phyloP scores from a whole-genome alignment of 202 grass and related monocot genomes.

The Setaria italica region DNA sequence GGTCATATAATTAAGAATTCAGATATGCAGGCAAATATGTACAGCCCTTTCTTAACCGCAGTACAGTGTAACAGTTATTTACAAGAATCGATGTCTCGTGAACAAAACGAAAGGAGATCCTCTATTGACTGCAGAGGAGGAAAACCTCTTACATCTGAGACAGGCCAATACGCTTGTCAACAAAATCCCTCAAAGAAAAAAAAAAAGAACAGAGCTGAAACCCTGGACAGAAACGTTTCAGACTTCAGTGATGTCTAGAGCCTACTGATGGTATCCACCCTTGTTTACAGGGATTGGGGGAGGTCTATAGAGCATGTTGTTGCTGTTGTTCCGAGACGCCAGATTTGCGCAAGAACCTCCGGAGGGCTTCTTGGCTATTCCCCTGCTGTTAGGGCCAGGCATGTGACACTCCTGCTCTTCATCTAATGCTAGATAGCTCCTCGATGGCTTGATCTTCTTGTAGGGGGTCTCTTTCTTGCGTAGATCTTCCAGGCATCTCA shows the following conservation, averaged over 20 bases:
- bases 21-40: constrained; percentile 3
- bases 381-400: constrained; percentile 43
- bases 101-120: constrained; percentile 12
- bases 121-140: constrained; percentile 27
- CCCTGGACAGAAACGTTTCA: constrained; percentile 11
- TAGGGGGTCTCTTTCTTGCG: constrained; percentile 76
- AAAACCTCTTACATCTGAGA: constrained; percentile 43
- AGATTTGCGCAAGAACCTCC: constrained; percentile 74
- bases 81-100: constrained; percentile 27
- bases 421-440: constrained; percentile 60
- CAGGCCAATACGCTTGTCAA: constrained; percentile 52
- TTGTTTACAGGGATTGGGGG: constrained; percentile 70
- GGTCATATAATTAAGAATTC: not conserved
- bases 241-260: not conserved
- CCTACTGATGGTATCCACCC: constrained; percentile 60
- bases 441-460: constrained; percentile 71
- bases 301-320: constrained; percentile 59
- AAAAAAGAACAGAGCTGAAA: constrained; percentile 16
- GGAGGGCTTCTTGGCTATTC: constrained; percentile 42
- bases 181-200: constrained; percentile 50
- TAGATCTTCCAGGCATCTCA: constrained; percentile 76
- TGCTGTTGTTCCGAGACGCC: constrained; percentile 54
- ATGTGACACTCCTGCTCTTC: constrained; percentile 45
- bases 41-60: not conserved
- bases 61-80: constrained; percentile 27